Evolutionary conservation across 2,329 filamentous ascomycete genomes (phyloP).

Genomic region (Biscogniauxia mediterranea): DNA sequence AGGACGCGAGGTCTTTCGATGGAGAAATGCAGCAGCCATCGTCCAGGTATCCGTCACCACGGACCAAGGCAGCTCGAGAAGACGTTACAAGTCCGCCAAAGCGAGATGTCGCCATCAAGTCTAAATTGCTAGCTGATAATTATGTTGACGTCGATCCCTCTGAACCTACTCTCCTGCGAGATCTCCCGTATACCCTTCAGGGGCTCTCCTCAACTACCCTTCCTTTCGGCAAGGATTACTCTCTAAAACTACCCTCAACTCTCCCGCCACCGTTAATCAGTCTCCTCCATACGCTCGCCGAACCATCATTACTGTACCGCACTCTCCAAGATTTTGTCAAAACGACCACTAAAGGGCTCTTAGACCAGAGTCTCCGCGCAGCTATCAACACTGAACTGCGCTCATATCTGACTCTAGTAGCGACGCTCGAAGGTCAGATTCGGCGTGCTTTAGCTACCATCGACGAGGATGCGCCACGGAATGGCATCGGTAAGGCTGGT

Average conservation of each 20-base stretch:
- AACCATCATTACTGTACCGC: conserved; percentile 89
- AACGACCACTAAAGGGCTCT: conserved; percentile 75
- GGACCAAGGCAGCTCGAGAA: conserved; percentile 21
- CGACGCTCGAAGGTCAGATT: conserved; percentile 90
- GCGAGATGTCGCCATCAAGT: conserved; percentile 56
- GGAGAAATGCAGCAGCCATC: conserved; percentile 16
- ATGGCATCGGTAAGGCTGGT: conserved; percentile 77
- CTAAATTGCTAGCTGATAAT: conserved; percentile 56
- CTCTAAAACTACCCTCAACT: conserved; percentile 72
- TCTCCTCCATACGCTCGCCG: conserved; percentile 83
- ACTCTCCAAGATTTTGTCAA: conserved; percentile 79
- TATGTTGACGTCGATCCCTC: conserved; percentile 57
- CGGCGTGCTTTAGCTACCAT: conserved; percentile 74
- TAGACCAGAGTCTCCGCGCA: conserved; percentile 87
- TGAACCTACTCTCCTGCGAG: conserved; percentile 67
- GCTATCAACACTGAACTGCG: conserved; percentile 82
- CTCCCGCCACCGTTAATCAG: conserved; percentile 83
- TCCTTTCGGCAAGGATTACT: conserved; percentile 67
- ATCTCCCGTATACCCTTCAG: conserved; percentile 90
- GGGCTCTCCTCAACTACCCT: conserved; percentile 86
- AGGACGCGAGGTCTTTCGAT: conserved; percentile 22
- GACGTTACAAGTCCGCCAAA: conserved; percentile 27
- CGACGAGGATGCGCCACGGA: conserved; percentile 64
- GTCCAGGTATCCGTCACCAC: conserved; percentile 25
- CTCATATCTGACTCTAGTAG: conserved; percentile 86